These are phyloP conservation scores for Amniculicola lignicola DNA, from an alignment of 495 filamentous ascomycete species.

Conservation along the genomic window DNA sequence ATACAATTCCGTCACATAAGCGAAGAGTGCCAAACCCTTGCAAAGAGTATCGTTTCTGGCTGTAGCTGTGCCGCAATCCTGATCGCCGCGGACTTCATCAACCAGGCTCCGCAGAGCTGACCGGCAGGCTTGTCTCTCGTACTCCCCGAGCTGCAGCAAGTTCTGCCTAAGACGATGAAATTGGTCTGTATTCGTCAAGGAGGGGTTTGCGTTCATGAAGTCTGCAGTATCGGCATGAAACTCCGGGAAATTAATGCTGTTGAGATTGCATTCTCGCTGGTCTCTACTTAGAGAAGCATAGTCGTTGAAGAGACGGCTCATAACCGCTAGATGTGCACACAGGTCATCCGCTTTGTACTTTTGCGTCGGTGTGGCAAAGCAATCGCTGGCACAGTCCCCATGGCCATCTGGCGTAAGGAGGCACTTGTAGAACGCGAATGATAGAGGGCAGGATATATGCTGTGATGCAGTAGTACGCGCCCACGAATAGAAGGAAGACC, in stretches of 20 bases:
- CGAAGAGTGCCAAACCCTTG: background rate
- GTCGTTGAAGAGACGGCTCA: slow-evolving; percentile 45
- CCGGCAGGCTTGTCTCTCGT: slow-evolving; percentile 29
- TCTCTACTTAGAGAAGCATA: slow-evolving; percentile 38
- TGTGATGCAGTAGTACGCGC: slow-evolving; percentile 39
- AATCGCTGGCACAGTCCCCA: slow-evolving; percentile 25
- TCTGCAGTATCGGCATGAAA: slow-evolving; percentile 25
- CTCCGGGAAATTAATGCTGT: slow-evolving; percentile 43
- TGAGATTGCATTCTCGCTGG: slow-evolving; percentile 39
- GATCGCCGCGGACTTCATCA: background rate
- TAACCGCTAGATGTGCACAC: slow-evolving; percentile 35
- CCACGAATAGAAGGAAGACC: slow-evolving; percentile 28
- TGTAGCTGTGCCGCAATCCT: background rate
- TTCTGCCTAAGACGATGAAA: slow-evolving; percentile 13
- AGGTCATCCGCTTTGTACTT: slow-evolving; percentile 38
- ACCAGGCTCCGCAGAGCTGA: background rate
- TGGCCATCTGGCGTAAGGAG: slow-evolving; percentile 22
- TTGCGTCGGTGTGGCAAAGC: slow-evolving; percentile 19
- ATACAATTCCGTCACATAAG: slow-evolving; percentile 4
- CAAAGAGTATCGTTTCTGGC: background rate
- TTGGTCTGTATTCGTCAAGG: no score
- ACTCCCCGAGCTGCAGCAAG: slow-evolving; percentile 33
- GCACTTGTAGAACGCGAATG: slow-evolving; percentile 41
- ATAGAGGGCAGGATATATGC: slow-evolving; percentile 40
- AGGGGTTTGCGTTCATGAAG: no score